phyloP scores from a whole-genome alignment of 2,329 filamentous ascomycete genomes.

The Neofusicoccum cordaticola region DNA sequence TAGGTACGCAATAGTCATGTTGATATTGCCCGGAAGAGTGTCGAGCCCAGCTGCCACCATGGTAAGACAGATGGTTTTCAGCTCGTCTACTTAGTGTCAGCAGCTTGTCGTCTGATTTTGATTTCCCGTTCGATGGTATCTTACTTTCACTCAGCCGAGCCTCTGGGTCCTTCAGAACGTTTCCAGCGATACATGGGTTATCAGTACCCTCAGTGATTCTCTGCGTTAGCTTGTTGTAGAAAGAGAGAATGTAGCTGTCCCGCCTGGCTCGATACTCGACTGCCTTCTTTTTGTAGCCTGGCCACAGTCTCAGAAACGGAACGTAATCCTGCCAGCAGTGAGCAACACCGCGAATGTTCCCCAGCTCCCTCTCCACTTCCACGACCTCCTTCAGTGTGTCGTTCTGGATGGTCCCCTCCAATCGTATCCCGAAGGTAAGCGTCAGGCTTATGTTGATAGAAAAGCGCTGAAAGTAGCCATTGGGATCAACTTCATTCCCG shows the following conservation, averaged over 20 bases:
- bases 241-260: background rate
- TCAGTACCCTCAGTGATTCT: slow-evolving; percentile 4
- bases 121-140: background rate
- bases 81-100: background rate
- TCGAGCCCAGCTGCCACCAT: slow-evolving; percentile 16
- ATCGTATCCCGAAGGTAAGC: background rate
- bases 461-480: slow-evolving; percentile 15
- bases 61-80: slow-evolving; percentile 11
- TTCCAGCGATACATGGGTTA: slow-evolving; percentile 11
- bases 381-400: slow-evolving; percentile 9
- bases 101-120: too few species aligned
- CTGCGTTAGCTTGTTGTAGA: slow-evolving; percentile 1
- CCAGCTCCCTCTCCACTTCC: background rate
- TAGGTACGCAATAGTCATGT: slow-evolving; percentile 15
- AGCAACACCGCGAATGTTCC: slow-evolving; percentile 3
- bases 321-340: slow-evolving; percentile 17
- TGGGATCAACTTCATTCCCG: slow-evolving; percentile 1
- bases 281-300: background rate
- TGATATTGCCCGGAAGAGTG: slow-evolving; percentile 12
- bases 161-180: slow-evolving; percentile 13
- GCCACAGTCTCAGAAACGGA: slow-evolving; percentile 11
- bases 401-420: slow-evolving; percentile 8
- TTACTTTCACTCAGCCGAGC: slow-evolving; percentile 4
- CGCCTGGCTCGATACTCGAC: background rate
- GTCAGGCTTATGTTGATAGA: slow-evolving; percentile 15